phyloP scores from a whole-genome alignment of 441 rosid genomes.

The Melastoma candidum region DNA sequence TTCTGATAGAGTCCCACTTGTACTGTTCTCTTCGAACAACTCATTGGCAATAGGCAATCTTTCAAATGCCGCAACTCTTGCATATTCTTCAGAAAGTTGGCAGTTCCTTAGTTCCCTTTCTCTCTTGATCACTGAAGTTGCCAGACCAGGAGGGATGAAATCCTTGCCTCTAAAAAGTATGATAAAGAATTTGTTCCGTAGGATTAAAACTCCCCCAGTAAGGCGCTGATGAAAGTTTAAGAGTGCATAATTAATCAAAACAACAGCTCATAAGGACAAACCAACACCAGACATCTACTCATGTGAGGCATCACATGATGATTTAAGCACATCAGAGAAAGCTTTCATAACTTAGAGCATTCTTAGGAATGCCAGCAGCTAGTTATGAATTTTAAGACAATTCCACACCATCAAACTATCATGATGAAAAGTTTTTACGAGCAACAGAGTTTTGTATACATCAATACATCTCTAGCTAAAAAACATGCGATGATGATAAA shows the following conservation, averaged over 20 bases:
- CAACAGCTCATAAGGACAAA: background rate
- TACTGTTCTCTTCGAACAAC: slow-evolving; percentile 28
- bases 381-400: too few species aligned
- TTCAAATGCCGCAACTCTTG: slow-evolving; percentile 40
- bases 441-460: too few species aligned
- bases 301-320: too few species aligned
- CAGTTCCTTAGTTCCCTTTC: slow-evolving; percentile 48
- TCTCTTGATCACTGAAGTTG: slow-evolving; percentile 46
- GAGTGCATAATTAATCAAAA: background rate
- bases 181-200: slow-evolving; percentile 62
- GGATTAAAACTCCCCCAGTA: slow-evolving; percentile 72
- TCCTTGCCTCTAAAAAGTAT: slow-evolving; percentile 82
- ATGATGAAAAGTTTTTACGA: too few species aligned
- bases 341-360: too few species aligned
- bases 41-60: slow-evolving; percentile 27
- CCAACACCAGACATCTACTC: too few species aligned
- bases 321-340: too few species aligned
- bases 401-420: too few species aligned
- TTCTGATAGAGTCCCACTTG: slow-evolving; percentile 58
- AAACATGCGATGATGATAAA: too few species aligned
- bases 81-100: slow-evolving; percentile 57
- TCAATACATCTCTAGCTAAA: too few species aligned
- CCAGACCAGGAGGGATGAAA: slow-evolving; percentile 51
- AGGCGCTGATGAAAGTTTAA: slow-evolving; percentile 34
- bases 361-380: too few species aligned